Evolutionary conservation across 1,139 yeast species (phyloP).

Genomic region (Protomyces macrosporus): DNA sequence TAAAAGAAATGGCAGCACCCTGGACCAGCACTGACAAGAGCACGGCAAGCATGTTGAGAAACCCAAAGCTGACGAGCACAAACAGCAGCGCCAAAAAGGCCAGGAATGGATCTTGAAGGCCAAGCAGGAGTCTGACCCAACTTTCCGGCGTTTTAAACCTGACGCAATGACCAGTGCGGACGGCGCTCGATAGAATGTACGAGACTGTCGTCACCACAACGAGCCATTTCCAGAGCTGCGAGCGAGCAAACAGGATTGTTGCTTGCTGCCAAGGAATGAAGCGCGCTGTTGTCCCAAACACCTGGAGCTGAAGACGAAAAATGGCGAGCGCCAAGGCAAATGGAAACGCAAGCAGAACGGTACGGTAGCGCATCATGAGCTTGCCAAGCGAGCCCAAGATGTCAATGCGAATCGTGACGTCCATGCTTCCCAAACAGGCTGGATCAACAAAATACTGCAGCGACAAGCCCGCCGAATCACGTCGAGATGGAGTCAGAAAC

Average conservation of each 20-base stretch:
- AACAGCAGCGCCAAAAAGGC: conserved; percentile 59
- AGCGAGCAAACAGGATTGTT: conserved; percentile 40
- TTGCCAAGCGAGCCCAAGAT: conserved; percentile 39
- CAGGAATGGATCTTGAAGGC: conserved; percentile 55
- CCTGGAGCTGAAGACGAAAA: conserved; percentile 35
- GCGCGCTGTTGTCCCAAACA: conserved; percentile 36
- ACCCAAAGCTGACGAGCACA: conserved; percentile 49
- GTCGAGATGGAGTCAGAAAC: conserved; percentile 49
- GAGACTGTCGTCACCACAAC: conserved; percentile 43
- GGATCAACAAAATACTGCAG: conserved; percentile 41
- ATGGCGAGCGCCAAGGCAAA: conserved; percentile 35
- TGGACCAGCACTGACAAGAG: background rate
- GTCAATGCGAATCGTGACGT: conserved; percentile 39
- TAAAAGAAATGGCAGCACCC: background rate
- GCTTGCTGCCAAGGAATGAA: conserved; percentile 54
- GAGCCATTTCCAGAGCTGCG: conserved; percentile 34
- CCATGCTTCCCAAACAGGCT: conserved; percentile 30
- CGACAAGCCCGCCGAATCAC: conserved; percentile 35
- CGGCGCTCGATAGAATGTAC: conserved; percentile 31
- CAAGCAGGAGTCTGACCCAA: conserved; percentile 51
- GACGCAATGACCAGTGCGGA: too few species aligned
- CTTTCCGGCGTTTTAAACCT: too few species aligned
- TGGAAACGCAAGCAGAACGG: conserved; percentile 38
- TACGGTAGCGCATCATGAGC: conserved; percentile 39
- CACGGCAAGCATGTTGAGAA: conserved; percentile 37